Conservation (phyloP, 257 asterid genomes). For the Solanum stenotomum region DNA sequence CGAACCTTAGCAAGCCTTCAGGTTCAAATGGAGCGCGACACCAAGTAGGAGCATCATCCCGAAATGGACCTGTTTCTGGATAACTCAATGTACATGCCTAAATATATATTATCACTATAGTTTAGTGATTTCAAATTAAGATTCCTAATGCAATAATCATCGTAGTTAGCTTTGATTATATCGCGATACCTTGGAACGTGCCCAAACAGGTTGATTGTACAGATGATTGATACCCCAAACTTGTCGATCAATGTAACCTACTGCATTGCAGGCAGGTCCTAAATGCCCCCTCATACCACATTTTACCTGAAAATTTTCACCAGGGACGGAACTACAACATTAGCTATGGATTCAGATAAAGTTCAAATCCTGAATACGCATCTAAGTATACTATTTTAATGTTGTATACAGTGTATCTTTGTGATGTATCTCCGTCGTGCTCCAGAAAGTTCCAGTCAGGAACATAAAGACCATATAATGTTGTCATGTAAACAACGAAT, state of each 20-base stretch:
- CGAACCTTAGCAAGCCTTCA: slow-evolving; percentile 69
- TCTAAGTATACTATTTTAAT: neutral
- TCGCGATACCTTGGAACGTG: slow-evolving; percentile 32
- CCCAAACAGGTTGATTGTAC: slow-evolving; percentile 65
- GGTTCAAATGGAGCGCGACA: slow-evolving; percentile 85
- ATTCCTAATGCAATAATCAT: neutral
- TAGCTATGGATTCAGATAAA: neutral
- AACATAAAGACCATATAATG: slow-evolving; percentile 52
- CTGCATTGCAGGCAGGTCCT: slow-evolving; percentile 91
- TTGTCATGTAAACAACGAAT: slow-evolving; percentile 53
- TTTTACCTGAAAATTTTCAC: slow-evolving; percentile 45
- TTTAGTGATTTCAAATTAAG: neutral
- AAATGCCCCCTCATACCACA: slow-evolving; percentile 94
- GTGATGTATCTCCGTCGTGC: slow-evolving; percentile 3
- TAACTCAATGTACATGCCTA: slow-evolving; percentile 78
- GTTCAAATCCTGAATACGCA: neutral
- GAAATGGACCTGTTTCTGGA: slow-evolving; percentile 53
- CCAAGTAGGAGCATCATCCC: slow-evolving; percentile 72
- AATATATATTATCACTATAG: neutral
- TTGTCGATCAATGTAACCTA: slow-evolving; percentile 81
- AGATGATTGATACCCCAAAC: slow-evolving; percentile 90
- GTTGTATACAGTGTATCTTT: slow-evolving; percentile 36
- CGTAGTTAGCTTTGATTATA: neutral
- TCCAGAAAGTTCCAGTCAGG: slow-evolving; percentile 72
- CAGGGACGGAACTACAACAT: neutral